Evolutionary conservation across 495 filamentous ascomycete species (phyloP).

Genomic region (Xylaria flabelliformis): DNA sequence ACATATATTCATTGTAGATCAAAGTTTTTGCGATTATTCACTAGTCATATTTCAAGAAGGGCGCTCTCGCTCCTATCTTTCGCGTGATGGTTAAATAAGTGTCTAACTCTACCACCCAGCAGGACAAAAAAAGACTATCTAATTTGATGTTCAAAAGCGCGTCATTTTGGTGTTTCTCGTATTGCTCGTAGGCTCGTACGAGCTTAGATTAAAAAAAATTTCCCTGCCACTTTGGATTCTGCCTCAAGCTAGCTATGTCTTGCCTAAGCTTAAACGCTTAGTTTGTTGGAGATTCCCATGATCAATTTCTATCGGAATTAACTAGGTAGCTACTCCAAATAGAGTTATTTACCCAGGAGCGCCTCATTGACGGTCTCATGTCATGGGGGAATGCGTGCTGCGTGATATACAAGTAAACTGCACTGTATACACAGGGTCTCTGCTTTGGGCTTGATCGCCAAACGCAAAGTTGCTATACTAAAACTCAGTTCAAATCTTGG

Average conservation of each 20-base stretch:
- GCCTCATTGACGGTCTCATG: too few relatives aligned
- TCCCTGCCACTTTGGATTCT: background rate
- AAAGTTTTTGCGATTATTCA: background rate
- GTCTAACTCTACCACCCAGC: too few relatives aligned
- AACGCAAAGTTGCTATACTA: too few relatives aligned
- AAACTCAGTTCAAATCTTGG: background rate
- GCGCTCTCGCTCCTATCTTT: background rate
- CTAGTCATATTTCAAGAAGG: background rate
- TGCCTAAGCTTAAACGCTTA: background rate
- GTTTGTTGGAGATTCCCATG: background rate
- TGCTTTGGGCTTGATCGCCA: too few relatives aligned
- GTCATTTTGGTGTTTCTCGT: background rate
- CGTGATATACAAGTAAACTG: too few relatives aligned
- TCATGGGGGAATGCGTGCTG: too few relatives aligned
- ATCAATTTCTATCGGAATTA: background rate
- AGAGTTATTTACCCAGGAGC: too few relatives aligned
- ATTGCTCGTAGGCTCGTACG: background rate
- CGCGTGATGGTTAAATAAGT: background rate
- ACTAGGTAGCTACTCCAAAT: background rate
- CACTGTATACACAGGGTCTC: too few relatives aligned
- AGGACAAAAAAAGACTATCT: too few relatives aligned
- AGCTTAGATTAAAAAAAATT: too few relatives aligned
- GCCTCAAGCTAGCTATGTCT: background rate
- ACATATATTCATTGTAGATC: background rate
- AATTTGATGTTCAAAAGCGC: background rate